Base-by-base conservation (phyloP, 495 filamentous ascomycete genomes). In the Chaetomium cochliodes region DNA sequence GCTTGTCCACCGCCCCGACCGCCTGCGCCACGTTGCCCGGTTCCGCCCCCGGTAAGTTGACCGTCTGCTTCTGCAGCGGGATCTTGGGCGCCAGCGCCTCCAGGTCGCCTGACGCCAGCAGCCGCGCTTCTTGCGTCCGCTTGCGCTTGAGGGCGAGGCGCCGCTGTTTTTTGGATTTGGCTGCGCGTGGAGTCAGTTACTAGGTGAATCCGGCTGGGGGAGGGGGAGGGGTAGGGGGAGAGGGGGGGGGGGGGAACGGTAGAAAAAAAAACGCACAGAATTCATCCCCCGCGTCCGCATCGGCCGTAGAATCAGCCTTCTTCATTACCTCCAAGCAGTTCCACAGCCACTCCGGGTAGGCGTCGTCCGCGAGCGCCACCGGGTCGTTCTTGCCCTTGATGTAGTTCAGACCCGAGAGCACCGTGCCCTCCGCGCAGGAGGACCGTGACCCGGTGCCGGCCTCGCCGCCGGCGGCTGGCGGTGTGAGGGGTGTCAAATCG, bases 341-440 rank as follows among this genome's bases (percentile, higher is more conserved):
- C 94, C 94, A 98, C 59, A 98, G 78, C 94, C 94, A 98, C 15
- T 80, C 83, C 18, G 94, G 94, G 79, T 98, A 98, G 60, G 92
- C 92, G 39, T 84, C 78, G 73, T 98, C 94, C 59, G 88, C 84
- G 69, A 86, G 79, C 33, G 94, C 94, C 13, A 96, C 68, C 0
- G 87, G 86, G 72, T 92, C 87, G 46, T 82, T 82, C 65, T 73
- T 76, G 60, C 78, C 79, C 80, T 97, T 97, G 71, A 96, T 79
- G 79, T 94, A 97, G 75, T 92, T 96, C 65, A 98, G 81, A 8
- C 92, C 92, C 37, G 80, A 86, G 60, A 98, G 72, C 41, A 82
- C 77, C 3, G 90, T 92, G 22, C 94, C 94, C 3, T 87, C 86
- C 0, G 82, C 76, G 55, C 87, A 88, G 50, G 73, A 71, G 9